Evolutionary conservation across 2,329 filamentous ascomycete species (phyloP), one percentile per base, ranked within the genome.

Genomic region (Macrophomina tecta): DNA sequence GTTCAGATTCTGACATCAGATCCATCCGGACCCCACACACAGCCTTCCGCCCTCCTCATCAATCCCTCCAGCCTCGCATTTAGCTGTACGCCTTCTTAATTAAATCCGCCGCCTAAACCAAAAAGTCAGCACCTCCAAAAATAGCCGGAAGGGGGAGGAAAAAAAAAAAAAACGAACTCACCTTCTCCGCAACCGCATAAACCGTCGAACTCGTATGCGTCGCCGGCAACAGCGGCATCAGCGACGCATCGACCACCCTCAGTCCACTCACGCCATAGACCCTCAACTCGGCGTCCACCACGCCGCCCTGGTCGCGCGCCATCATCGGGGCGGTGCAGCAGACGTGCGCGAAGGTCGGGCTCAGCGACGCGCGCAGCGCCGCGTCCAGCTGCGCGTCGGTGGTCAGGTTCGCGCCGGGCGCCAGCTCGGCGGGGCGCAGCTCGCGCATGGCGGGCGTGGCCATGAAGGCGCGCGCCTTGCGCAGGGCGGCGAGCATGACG

Each of bases 321-420:
- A 51, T 38, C 67, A 68, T 66, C 4, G 72, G 72, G 16, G 73
- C 75, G 1, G 77, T 80, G 5, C 78, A 78, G 1, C 76, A 68
- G 2, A 76, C 74, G 67, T 78, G 76, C 71, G 73, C 45, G 58
- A 69, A 69, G 42, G 75, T 32, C 40, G 67, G 70, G 0, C 66
- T 45, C 61, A 46, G 67, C 18, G 62, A 64, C 30, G 71, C 67
- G n/a, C 72, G 68, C 32, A 65, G 46, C 56, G 70, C 68, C 40
- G 73, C 71, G 30, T 75, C 72, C 71, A 68, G 36, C 74, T 71
- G 2, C 72, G 69, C 0, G 53, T 69, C 62, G 70, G 76, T 78
- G 34, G 70, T 76, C 23, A 81, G 77, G 69, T 70, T 56, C 72
- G 69, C 38, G 68, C 68, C 18, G 71, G 72, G 16, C 73, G 73